Evolutionary conservation across 306 rosid species (phyloP).

Genomic region (Citrullus amarus): DNA sequence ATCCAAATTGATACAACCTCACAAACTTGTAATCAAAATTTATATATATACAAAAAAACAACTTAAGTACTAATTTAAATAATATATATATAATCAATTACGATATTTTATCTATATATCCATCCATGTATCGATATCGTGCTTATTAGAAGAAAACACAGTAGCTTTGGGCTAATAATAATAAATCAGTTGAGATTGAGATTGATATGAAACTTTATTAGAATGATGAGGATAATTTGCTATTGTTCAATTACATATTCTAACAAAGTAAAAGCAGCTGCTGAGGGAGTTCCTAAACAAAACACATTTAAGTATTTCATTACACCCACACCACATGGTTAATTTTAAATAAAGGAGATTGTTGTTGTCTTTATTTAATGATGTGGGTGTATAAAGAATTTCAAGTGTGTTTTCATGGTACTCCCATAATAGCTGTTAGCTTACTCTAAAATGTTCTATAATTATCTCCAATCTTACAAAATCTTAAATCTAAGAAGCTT

Average conservation of each 20-base stretch:
- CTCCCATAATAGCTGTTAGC: conserved; percentile 6
- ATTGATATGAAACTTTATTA: background rate
- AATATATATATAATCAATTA: too few relatives aligned
- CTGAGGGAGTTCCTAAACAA: conserved; percentile 6
- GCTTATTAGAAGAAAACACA: background rate
- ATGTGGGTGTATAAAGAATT: conserved; percentile 4
- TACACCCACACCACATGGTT: conserved; percentile 1
- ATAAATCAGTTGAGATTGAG: background rate
- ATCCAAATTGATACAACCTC: too few relatives aligned
- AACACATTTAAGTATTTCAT: background rate
- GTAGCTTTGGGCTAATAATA: background rate
- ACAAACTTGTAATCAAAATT: too few relatives aligned
- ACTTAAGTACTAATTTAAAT: too few relatives aligned
- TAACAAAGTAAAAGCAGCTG: background rate
- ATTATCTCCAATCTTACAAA: background rate
- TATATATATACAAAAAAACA: too few relatives aligned
- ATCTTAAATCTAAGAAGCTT: background rate
- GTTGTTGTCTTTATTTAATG: background rate
- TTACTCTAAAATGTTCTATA: background rate
- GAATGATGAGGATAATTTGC: background rate
- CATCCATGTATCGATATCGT: too few relatives aligned
- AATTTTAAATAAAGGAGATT: background rate
- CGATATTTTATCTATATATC: too few relatives aligned
- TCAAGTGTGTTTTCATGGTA: background rate
- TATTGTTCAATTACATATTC: background rate